Evolutionary conservation across 179 eudicot genomes (phyloP), one percentile per base, ranked within the genome.

Genomic region (Drosera spatulata): DNA sequence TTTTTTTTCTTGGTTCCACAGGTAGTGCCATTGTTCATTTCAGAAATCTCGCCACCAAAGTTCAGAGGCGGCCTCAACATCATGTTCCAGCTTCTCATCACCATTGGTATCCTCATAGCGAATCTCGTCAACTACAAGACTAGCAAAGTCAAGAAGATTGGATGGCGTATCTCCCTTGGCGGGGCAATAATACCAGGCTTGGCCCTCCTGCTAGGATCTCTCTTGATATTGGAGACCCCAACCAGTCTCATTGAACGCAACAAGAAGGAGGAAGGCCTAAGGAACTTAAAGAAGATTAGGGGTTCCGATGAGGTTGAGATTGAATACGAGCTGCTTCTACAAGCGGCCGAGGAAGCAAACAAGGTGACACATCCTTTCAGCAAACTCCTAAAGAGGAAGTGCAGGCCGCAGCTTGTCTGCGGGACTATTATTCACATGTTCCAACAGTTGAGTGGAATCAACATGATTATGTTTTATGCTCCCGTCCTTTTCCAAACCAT

Each of bases 1-100:
- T 22, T 22, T 0, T 22, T 22, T 22, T 22, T 22, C 33, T 22
- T 22, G 33, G 33, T 22, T 1, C 5, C 63, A 48, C 72, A 72
- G 71, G 77, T 69, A 11, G 73, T 73, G 41, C 77, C 77, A 4
- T 14, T 69, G 7, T 69, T 68, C 51, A 60, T 73, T 52, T 69
- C 77, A 37, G 77, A 73, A 39, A 73, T 68, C 7, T 73, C 77
- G 4, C 73, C 73, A 3, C 60, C 69, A 11, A 46, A 65, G 22
- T 62, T 39, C 42, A 47, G 73, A 48, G 73, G 73, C 56, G 69
- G 56, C 15, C 60, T 68, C 1, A 73, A 68, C 69, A 42, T 68
- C 1, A 39, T 50, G 47, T 73, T 73, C 53, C 77, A 73, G 15
- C 10, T 73, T 42, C 58, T 65, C 0, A 45, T 69, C 41, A 73